These are phyloP conservation scores for Colletotrichum eleusines DNA, from an alignment of 2,329 filamentous ascomycete genomes.

Conservation along the genomic window DNA sequence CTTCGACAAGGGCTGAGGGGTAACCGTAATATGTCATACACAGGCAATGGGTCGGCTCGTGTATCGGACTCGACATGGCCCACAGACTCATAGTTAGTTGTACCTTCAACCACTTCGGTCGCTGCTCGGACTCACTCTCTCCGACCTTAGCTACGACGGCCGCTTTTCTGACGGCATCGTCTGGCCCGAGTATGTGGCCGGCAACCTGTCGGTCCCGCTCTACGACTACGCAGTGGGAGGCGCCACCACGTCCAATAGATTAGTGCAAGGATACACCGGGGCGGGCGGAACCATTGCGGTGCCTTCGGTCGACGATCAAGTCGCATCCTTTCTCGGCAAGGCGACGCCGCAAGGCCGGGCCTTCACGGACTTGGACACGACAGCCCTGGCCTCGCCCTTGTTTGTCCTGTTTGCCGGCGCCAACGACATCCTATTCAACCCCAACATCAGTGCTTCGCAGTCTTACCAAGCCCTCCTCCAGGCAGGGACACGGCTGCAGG, in stretches of 20 bases:
- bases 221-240: conserved; percentile 38
- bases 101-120: rapidly evolving
- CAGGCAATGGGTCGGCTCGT: conserved; percentile 30
- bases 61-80: conserved; percentile 34
- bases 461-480: conserved; percentile 14
- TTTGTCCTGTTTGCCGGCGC: conserved; percentile 24
- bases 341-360: conserved; percentile 2
- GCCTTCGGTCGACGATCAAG: conserved; percentile 28
- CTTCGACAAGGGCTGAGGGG: not conserved
- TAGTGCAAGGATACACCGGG: conserved; percentile 36
- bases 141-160: conserved; percentile 11
- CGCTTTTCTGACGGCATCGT: conserved; percentile 38
- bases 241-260: conserved; percentile 28
- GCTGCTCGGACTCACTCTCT: not conserved
- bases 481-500: not conserved
- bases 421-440: conserved; percentile 34
- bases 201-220: conserved; percentile 35
- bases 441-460: conserved; percentile 37
- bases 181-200: conserved; percentile 37
- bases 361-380: conserved; percentile 7
- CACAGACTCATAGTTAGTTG: conserved; percentile 30
- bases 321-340: conserved; percentile 18
- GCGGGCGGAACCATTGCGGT: conserved; percentile 23
- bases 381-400: conserved; percentile 14
- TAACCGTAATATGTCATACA: not conserved